Conservation (phyloP, 768 basidiomycete species). For the Coprinellus micaceus region DNA sequence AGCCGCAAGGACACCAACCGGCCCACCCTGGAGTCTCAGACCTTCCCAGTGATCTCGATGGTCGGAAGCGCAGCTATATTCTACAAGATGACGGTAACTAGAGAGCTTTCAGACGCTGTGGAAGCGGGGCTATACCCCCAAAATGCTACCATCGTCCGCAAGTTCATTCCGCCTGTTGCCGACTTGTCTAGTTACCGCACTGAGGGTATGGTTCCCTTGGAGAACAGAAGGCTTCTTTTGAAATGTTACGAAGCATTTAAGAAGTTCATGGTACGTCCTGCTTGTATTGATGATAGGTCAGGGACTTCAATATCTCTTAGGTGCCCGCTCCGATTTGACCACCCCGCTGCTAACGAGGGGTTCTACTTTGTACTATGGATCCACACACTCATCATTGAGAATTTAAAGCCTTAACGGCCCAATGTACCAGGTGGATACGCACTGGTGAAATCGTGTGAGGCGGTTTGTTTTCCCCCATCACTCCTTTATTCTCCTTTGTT, state of each 20-base stretch:
- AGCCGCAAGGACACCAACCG: neutral
- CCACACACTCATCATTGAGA: too few relatives aligned
- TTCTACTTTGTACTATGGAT: too few relatives aligned
- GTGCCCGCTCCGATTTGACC: too few relatives aligned
- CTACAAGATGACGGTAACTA: constrained; percentile 18
- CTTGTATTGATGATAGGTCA: too few relatives aligned
- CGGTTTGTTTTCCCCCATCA: too few relatives aligned
- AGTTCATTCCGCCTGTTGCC: constrained; percentile 17
- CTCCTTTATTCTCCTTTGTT: too few relatives aligned
- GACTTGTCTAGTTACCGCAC: constrained; percentile 5
- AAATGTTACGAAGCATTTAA: constrained; percentile 24
- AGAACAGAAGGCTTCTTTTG: constrained; percentile 19
- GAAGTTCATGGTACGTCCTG: neutral
- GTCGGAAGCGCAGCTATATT: constrained; percentile 13
- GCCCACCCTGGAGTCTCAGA: neutral
- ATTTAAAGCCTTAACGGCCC: too few relatives aligned
- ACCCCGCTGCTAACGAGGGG: too few relatives aligned
- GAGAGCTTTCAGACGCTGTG: constrained; percentile 14
- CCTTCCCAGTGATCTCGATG: constrained; percentile 15
- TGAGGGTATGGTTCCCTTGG: constrained; percentile 23
- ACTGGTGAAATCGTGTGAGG: too few relatives aligned
- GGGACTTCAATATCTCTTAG: too few relatives aligned
- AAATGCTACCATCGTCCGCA: constrained; percentile 15
- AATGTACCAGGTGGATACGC: too few relatives aligned
- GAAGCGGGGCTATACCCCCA: constrained; percentile 13